These are phyloP conservation scores for Hymenoscyphus salicellus DNA, from an alignment of 2,329 filamentous ascomycete species.

Conservation along the genomic window DNA sequence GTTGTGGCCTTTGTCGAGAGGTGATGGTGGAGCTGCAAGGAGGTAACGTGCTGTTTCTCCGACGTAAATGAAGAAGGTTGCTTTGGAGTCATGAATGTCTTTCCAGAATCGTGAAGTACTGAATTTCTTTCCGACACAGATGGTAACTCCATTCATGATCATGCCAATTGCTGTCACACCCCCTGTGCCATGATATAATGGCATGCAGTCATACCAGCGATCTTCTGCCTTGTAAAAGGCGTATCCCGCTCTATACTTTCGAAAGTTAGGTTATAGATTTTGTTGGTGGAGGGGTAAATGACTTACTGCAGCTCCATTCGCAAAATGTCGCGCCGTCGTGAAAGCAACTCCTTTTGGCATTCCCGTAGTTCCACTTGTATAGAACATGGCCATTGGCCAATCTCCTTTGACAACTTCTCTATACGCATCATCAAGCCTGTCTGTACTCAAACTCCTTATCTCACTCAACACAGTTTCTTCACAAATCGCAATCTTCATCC, in stretches of 20 bases:
- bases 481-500: conserved; percentile 56
- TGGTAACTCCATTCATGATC: conserved; percentile 45
- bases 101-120: conserved; percentile 68
- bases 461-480: conserved; percentile 47
- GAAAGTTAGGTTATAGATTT: background rate
- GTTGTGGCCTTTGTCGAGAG: conserved; percentile 57
- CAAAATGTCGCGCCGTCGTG: conserved; percentile 46
- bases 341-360: conserved; percentile 69
- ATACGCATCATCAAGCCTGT: conserved; percentile 54
- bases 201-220: conserved; percentile 75
- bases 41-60: conserved; percentile 75
- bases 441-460: conserved; percentile 47
- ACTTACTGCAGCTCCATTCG: conserved; percentile 1
- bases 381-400: conserved; percentile 64
- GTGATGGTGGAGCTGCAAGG: conserved; percentile 62
- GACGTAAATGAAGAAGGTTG: conserved; percentile 73
- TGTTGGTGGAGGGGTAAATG: background rate
- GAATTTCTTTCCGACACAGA: conserved; percentile 66
- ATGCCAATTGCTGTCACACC: conserved; percentile 32
- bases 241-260: conserved; percentile 12
- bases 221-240: conserved; percentile 42
- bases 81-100: conserved; percentile 64
- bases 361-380: conserved; percentile 75
- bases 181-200: conserved; percentile 72
- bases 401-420: conserved; percentile 49